These are phyloP conservation scores for Vaccinium darrowii DNA, from an alignment of 148 eudicot genomes.

Conservation along the genomic window DNA sequence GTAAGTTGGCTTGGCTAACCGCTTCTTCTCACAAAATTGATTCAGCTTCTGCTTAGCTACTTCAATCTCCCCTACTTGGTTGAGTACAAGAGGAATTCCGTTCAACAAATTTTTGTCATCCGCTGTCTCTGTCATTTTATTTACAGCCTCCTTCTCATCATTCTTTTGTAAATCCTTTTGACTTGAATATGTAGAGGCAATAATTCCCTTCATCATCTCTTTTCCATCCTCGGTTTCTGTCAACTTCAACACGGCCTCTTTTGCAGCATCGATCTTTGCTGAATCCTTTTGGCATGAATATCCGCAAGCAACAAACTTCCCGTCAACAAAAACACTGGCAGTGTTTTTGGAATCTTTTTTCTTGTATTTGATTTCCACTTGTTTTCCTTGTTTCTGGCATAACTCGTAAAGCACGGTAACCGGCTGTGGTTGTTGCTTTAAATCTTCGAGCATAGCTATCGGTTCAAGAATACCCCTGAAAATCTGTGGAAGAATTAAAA, in stretches of 20 bases:
- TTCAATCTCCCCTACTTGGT: background rate
- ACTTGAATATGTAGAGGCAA: background rate
- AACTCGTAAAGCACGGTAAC: background rate
- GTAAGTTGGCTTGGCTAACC: background rate
- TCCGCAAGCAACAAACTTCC: background rate
- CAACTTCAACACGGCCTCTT: background rate
- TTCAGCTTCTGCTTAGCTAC: background rate
- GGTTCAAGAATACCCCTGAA: background rate
- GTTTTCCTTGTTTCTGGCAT: background rate
- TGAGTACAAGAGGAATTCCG: background rate
- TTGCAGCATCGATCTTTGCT: conserved; percentile 6
- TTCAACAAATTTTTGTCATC: background rate
- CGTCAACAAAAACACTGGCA: background rate
- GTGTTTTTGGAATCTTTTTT: background rate
- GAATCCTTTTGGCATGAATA: conserved; percentile 1
- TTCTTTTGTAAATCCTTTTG: background rate
- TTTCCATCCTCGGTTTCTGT: background rate
- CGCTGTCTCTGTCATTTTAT: background rate
- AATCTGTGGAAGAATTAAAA: background rate
- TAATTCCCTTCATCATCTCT: conserved; percentile 4
- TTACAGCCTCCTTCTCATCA: background rate
- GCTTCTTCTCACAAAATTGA: conserved; percentile 1
- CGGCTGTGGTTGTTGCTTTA: background rate
- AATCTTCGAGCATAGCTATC: background rate
- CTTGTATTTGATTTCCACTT: background rate